phyloP scores from a whole-genome alignment of 2,329 filamentous ascomycete species.

The Capronia epimyces region DNA sequence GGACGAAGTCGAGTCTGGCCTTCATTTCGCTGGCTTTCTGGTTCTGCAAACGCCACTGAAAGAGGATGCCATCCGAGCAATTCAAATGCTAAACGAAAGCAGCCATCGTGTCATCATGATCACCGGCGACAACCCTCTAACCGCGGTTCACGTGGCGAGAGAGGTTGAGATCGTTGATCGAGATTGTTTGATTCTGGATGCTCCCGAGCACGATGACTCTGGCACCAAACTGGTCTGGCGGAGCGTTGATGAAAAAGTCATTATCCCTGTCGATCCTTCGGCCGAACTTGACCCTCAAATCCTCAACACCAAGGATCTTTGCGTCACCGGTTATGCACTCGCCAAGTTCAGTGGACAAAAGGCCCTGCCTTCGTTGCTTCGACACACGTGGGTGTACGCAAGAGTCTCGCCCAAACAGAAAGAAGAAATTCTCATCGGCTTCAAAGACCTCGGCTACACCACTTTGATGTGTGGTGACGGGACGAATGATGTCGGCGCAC shows the following conservation, averaged over 20 bases:
- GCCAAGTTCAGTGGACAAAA: slow-evolving; percentile 78
- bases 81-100: slow-evolving; percentile 97
- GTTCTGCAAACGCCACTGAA: slow-evolving; percentile 94
- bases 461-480: slow-evolving; percentile 98
- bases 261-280: slow-evolving; percentile 76
- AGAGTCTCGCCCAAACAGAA: slow-evolving; percentile 98
- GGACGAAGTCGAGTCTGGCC: slow-evolving; percentile 77
- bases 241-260: slow-evolving; percentile 84
- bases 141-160: slow-evolving; percentile 88
- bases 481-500: slow-evolving; percentile 93
- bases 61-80: slow-evolving; percentile 87
- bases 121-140: slow-evolving; percentile 94
- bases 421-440: slow-evolving; percentile 92
- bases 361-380: slow-evolving; percentile 70
- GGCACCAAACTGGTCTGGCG: slow-evolving; percentile 85
- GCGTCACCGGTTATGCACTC: slow-evolving; percentile 90
- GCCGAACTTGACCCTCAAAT: slow-evolving; percentile 77
- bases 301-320: slow-evolving; percentile 80
- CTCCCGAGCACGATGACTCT: slow-evolving; percentile 79
- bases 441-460: slow-evolving; percentile 95
- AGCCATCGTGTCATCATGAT: slow-evolving; percentile 99
- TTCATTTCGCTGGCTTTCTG: slow-evolving; percentile 90
- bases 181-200: slow-evolving; percentile 88
- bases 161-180: slow-evolving; percentile 97
- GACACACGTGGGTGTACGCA: slow-evolving; percentile 94